Base-by-base conservation (phyloP, 176 grass and related monocot genomes). In the Ensete glaucum region DNA sequence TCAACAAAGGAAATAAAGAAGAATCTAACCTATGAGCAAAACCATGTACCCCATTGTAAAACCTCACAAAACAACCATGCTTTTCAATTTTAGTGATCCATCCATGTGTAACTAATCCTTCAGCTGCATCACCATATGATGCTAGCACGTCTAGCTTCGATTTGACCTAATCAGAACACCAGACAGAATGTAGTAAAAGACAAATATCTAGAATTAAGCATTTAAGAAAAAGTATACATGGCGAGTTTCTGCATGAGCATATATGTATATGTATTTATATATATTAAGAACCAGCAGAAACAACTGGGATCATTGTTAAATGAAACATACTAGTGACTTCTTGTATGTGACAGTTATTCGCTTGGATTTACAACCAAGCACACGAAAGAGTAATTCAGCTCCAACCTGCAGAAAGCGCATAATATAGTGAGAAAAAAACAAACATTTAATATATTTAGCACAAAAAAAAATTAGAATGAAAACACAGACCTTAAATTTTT, bases 1-100 rank as follows among this genome's bases (percentile, higher is more conserved):
- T 51, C 15, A 27, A 51, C 53, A 56, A 19, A 51, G 49, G 43
- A 49, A 84, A 9, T 59, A 83, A 71, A 57, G 14, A 80, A 75
- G 64, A 81, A 34, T 67, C 69, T 34, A 78, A 87, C 94, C 94
- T 98, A 72, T 84, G 83, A 73, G 89, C 94, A 85, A 91, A 93
- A 77, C 94, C 94, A 64, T 89, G 88, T 73, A 98, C 88, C 75
- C 90, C 94, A 34, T 93, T 93, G 73, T 93, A 93, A 73, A 98
- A 98, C 82, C 82, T 91, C 72, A 98, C 82, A 79, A 89, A 93
- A 76, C 94, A 98, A 48, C 94, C 94, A 56, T 98, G 88, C 70
- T 93, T 93, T 82, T 91, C 94, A 68, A 98, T 98, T 91, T 93
- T 93, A 71, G 86, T 82, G 74, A 98, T 93, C 94, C 94, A 98